These are phyloP conservation scores for Inga oerstediana DNA, from an alignment of 306 rosid species.

Conservation along the genomic window DNA sequence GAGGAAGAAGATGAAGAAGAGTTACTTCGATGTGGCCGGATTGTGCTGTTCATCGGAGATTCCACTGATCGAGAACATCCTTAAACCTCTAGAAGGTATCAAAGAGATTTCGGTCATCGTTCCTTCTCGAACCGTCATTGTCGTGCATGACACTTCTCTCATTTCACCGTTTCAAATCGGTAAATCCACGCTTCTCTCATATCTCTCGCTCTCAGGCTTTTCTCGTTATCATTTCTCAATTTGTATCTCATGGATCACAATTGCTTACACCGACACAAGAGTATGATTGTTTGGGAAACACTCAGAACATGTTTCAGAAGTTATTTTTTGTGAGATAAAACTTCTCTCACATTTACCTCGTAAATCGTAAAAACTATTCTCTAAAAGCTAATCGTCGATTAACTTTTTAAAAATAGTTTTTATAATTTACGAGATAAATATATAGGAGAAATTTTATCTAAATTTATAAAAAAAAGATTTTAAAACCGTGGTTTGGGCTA, in stretches of 20 bases:
- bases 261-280: background rate
- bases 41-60: conserved; percentile 89
- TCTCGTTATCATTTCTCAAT: background rate
- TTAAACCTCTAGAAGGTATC: conserved; percentile 69
- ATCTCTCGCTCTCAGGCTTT: background rate
- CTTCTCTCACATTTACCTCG: too few relatives aligned
- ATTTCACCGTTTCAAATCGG: conserved; percentile 86
- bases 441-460: too few relatives aligned
- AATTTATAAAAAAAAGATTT: too few relatives aligned
- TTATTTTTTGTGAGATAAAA: too few relatives aligned
- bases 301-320: too few relatives aligned
- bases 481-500: too few relatives aligned
- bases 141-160: conserved; percentile 67
- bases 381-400: too few relatives aligned
- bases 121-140: conserved; percentile 78
- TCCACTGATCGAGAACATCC: conserved; percentile 66
- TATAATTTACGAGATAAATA: too few relatives aligned
- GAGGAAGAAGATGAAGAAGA: conserved; percentile 51
- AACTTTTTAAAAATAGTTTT: too few relatives aligned
- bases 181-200: conserved; percentile 8
- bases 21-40: conserved; percentile 89
- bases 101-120: conserved; percentile 74
- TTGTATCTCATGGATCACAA: background rate
- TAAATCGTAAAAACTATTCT: too few relatives aligned
- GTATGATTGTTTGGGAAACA: too few relatives aligned